Evolutionary conservation across 2,329 filamentous ascomycete genomes (phyloP).

Genomic region (Myrmaecium sp.): DNA sequence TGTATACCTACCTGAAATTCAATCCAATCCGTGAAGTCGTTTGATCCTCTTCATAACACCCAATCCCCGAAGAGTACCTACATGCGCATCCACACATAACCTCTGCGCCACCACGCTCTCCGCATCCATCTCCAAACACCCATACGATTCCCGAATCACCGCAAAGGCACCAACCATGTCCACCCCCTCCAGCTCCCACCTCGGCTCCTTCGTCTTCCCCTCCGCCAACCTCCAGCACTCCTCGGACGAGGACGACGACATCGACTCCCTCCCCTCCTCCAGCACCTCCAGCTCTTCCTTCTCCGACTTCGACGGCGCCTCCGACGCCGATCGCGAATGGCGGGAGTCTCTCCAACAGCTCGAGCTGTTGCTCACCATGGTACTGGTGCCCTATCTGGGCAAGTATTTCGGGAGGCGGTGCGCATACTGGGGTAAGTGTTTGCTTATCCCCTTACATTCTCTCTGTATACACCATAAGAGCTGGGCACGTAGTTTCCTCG

Average conservation of each 20-base stretch:
- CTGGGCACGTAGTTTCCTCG: too few species aligned
- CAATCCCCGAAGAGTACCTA: too few species aligned
- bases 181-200: conserved; percentile 18
- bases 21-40: too few species aligned
- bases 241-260: conserved; percentile 22
- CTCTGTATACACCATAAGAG: too few species aligned
- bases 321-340: conserved; percentile 86
- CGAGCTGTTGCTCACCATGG: conserved; percentile 84
- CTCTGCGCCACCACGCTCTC: neutral
- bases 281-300: conserved; percentile 32
- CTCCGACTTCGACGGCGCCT: conserved; percentile 36
- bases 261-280: conserved; percentile 34
- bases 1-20: too few species aligned
- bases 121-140: neutral
- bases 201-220: conserved; percentile 18
- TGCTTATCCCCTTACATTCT: too few species aligned
- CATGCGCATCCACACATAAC: neutral
- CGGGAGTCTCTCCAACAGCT: conserved; percentile 85
- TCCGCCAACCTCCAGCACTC: conserved; percentile 4
- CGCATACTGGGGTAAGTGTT: conserved; percentile 77
- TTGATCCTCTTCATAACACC: too few species aligned
- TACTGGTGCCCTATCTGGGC: conserved; percentile 80
- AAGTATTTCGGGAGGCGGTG: conserved; percentile 92
- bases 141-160: neutral
- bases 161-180: conserved; percentile 13